Base-by-base conservation (phyloP, 176 grass and related monocot species). In the Microstegium vimineum region DNA sequence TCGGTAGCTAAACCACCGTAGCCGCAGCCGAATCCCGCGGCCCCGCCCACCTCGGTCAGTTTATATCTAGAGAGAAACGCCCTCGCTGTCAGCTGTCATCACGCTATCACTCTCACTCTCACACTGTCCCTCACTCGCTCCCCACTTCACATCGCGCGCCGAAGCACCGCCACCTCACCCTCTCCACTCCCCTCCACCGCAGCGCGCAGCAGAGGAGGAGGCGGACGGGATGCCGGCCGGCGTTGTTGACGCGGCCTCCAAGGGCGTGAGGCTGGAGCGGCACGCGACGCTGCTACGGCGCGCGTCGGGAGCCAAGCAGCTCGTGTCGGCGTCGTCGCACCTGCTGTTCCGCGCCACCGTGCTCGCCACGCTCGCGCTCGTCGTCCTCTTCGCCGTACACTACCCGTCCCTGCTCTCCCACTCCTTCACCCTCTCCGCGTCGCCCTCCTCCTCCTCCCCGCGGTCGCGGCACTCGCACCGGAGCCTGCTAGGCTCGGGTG, bases 321-420 rank as follows among this genome's bases (percentile, higher is more conserved):
- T 94, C 73, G 73, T 84, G 34, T 81, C 92, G 16, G 81, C 90
- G 17, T 92, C 89, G 38, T 93, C 90, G 14, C 81, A 85, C 46
- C 67, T 95, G 45, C 85, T 94, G 77, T 94, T 94, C 90, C 90
- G 90, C 59, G 77, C 72, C 66, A 85, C 90, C 74, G 31, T 98
- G 40, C 86, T 94, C 69, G 81, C 92, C 74, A 90, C 90, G 69
- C 81, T 98, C 74, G 75, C 78, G 13, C 92, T 94, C 74, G 87
- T 95, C 72, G 64, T 89, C 54, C 81, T 92, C 71, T 90, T 95
- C 86, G 87, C 94, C 23, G 73, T 90, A 35, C 95, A 95, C 77
- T 93, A 95, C 92, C 92, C 90, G 8, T 87, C 92, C 26, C 90
- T 95, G 32, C 90, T 98, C 34, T 89, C 82, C 10, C 86, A 28